phyloP scores from a whole-genome alignment of 495 filamentous ascomycete species.

The Annulohypoxylon moriforme region DNA sequence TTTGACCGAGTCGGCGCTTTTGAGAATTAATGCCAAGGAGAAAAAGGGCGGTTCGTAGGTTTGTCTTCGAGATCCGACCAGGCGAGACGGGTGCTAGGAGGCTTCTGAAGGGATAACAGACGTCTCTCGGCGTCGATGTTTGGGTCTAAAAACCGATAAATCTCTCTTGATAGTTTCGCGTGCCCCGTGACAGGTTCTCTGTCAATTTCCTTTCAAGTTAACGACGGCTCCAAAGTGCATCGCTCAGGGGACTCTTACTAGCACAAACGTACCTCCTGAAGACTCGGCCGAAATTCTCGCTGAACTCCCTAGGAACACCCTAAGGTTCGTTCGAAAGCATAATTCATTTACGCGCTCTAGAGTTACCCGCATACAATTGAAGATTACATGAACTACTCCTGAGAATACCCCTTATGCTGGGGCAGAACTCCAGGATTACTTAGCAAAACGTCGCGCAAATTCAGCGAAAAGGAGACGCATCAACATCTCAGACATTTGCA shows the following conservation, averaged over 20 bases:
- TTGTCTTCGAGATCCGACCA: background rate
- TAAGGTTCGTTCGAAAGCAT: background rate
- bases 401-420: constrained; percentile 5
- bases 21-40: background rate
- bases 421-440: background rate
- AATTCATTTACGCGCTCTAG: background rate
- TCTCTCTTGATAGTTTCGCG: background rate
- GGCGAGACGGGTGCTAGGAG: background rate
- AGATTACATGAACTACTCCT: background rate
- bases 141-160: background rate
- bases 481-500: constrained; percentile 11
- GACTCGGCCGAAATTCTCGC: background rate
- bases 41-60: background rate
- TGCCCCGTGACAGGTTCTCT: background rate
- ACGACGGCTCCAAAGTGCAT: background rate
- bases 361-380: background rate
- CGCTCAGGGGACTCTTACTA: background rate
- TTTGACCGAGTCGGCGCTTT: background rate
- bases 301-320: background rate
- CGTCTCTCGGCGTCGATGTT: background rate
- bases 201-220: background rate
- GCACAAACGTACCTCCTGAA: background rate
- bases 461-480: background rate
- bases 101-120: background rate
- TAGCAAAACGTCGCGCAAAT: background rate